A percentile compares a stretch with the other conserved stretches of the same genome.
phyloP scores from a whole-genome alignment of 2,329 filamentous ascomycete genomes.

The Cercospora berteroae region DNA sequence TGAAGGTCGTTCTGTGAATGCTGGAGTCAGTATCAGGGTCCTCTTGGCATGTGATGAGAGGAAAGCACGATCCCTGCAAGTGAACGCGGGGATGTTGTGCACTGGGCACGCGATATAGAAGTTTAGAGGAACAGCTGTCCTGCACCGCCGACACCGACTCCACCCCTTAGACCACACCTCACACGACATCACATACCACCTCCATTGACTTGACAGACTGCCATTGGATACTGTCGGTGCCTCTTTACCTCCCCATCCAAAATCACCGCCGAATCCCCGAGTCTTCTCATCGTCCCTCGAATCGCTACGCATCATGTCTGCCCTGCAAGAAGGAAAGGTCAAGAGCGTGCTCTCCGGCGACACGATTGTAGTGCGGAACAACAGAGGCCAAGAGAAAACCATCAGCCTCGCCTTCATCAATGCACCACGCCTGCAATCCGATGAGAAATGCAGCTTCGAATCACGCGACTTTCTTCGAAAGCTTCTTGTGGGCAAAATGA shows the following conservation, averaged over 20 bases:
- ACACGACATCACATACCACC: background rate
- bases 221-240: background rate
- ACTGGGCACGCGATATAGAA: constrained; percentile 8
- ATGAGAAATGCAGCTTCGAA: constrained; percentile 78
- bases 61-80: background rate
- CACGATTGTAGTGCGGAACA: constrained; percentile 80
- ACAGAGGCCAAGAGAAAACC: constrained; percentile 77
- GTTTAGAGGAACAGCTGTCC: constrained; percentile 10
- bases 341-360: constrained; percentile 95
- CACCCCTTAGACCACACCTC: background rate
- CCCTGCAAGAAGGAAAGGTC: constrained; percentile 67
- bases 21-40: background rate
- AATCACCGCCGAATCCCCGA: background rate
- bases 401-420: constrained; percentile 91
- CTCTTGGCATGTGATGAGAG: background rate
- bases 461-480: constrained; percentile 90
- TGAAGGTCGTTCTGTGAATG: background rate
- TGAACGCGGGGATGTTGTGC: background rate
- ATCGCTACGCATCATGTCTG: constrained; percentile 25
- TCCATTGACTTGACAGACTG: background rate
- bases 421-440: constrained; percentile 62
- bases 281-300: background rate
- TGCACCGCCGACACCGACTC: background rate
- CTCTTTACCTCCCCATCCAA: background rate
- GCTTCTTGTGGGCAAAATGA: constrained; percentile 77